Conservation (phyloP, 805 yeast species). For the Candida ascalaphidarum region DNA sequence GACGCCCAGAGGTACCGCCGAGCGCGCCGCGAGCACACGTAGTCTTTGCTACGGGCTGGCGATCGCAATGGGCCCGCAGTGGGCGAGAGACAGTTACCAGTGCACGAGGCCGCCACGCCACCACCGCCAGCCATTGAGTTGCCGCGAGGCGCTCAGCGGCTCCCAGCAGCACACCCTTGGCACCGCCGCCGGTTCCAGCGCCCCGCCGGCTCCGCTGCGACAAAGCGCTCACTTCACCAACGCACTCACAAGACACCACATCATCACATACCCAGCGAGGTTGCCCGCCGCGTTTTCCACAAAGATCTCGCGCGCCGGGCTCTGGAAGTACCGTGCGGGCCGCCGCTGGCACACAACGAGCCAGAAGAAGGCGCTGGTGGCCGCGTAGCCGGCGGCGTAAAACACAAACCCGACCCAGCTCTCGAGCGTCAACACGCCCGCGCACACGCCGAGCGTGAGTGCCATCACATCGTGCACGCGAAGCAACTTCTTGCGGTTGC, state of each 20-base stretch:
- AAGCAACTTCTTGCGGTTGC: conserved; percentile 21
- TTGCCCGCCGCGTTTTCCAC: conserved; percentile 21
- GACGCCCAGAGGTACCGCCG: too few species aligned
- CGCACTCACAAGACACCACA: conserved; percentile 41
- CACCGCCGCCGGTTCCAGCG: too few species aligned
- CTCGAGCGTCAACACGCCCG: conserved; percentile 32
- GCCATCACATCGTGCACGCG: conserved; percentile 30
- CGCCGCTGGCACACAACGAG: conserved; percentile 22
- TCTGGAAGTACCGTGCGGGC: conserved; percentile 14
- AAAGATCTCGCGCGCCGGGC: conserved; percentile 25
- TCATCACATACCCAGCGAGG: conserved; percentile 34
- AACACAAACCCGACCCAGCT: conserved; percentile 26
- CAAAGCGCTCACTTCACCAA: conserved; percentile 24
- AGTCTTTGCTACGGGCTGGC: too few species aligned
- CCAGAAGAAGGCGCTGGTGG: conserved; percentile 20
- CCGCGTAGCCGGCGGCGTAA: conserved; percentile 24
- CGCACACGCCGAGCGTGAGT: conserved; percentile 29
- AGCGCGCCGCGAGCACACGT: too few species aligned
- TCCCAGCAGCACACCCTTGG: too few species aligned
- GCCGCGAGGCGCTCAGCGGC: too few species aligned
- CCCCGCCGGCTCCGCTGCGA: too few species aligned
- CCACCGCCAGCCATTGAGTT: too few species aligned
- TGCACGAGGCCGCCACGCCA: too few species aligned
- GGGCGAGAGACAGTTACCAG: too few species aligned
- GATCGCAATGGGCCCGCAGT: too few species aligned